Percentiles rank a stretch among this genome's conserved stretches.
These are phyloP conservation scores for Besnoitia besnoiti DNA, from an alignment of 169 alveolate species.

Conservation along the genomic window DNA sequence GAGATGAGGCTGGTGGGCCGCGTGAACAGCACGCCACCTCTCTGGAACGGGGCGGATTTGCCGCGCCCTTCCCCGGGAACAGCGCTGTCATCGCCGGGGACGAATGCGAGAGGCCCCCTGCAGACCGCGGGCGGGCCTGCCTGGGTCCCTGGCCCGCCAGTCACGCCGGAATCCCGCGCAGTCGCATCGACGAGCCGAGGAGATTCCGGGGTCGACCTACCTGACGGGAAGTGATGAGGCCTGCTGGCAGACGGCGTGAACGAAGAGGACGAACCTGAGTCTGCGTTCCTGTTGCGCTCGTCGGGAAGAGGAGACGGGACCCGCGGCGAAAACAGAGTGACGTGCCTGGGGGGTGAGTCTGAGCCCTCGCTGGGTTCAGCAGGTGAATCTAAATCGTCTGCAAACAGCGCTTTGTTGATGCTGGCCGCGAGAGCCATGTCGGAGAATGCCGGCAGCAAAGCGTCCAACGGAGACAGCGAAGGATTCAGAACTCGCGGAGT, in stretches of 20 bases:
- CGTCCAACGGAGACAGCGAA: constrained; percentile 35
- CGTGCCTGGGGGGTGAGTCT: neutral
- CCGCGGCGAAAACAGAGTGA: neutral
- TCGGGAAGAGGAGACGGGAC: neutral
- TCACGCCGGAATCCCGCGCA: neutral
- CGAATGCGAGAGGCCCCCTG: neutral
- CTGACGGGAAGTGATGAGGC: neutral
- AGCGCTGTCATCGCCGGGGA: neutral
- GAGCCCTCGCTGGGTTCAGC: too few relatives aligned
- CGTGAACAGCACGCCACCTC: too few relatives aligned
- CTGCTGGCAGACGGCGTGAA: neutral
- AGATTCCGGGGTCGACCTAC: neutral
- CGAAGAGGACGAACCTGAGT: neutral
- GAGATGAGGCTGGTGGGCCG: too few relatives aligned
- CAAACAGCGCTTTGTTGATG: constrained; percentile 59
- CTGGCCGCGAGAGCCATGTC: constrained; percentile 60
- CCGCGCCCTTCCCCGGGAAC: neutral
- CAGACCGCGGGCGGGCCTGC: neutral
- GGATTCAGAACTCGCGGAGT: neutral
- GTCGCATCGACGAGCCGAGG: neutral
- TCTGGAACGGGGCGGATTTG: too few relatives aligned
- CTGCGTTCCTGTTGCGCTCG: neutral
- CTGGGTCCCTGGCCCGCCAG: neutral
- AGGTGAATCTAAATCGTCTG: neutral
- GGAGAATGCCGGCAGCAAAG: constrained; percentile 38